These are phyloP conservation scores for Plectranthus barbatus DNA, from an alignment of 257 asterid species.

Conservation along the genomic window DNA sequence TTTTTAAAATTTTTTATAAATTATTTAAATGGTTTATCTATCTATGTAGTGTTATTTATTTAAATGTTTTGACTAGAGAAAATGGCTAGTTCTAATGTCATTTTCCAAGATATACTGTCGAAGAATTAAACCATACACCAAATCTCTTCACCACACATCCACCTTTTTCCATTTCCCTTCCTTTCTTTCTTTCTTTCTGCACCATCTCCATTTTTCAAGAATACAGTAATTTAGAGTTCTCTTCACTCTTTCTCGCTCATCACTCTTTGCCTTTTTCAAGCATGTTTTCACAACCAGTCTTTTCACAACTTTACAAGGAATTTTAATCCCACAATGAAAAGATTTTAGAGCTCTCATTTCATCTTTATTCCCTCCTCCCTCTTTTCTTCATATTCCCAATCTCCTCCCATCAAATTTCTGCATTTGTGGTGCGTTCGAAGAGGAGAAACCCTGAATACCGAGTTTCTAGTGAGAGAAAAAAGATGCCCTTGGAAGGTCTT, in stretches of 20 bases:
- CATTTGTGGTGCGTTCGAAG: too few species aligned
- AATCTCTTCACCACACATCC: conserved; percentile 17
- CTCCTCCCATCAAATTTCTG: too few species aligned
- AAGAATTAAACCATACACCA: conserved; percentile 52
- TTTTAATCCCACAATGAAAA: conserved; percentile 8
- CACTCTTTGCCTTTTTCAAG: conserved; percentile 24
- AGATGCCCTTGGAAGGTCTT: conserved; percentile 67
- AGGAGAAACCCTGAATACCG: too few species aligned
- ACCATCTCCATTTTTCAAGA: conserved; percentile 31
- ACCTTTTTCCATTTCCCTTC: conserved; percentile 1
- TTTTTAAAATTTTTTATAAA: background rate
- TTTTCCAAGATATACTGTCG: conserved; percentile 86
- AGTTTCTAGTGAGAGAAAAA: conserved; percentile 16
- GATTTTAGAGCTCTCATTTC: background rate
- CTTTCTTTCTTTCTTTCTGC: background rate
- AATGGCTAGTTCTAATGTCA: conserved; percentile 63
- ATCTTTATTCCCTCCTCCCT: conserved; percentile 7
- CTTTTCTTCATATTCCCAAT: too few species aligned
- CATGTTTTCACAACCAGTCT: conserved; percentile 20
- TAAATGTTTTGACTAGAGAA: conserved; percentile 23
- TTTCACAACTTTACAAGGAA: conserved; percentile 29
- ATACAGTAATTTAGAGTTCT: conserved; percentile 9
- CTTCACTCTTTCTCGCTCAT: conserved; percentile 22
- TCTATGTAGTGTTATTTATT: too few species aligned
- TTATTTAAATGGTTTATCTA: too few species aligned